Base-by-base conservation (phyloP, 2,329 filamentous ascomycete genomes). In the Fusarium lateritium region DNA sequence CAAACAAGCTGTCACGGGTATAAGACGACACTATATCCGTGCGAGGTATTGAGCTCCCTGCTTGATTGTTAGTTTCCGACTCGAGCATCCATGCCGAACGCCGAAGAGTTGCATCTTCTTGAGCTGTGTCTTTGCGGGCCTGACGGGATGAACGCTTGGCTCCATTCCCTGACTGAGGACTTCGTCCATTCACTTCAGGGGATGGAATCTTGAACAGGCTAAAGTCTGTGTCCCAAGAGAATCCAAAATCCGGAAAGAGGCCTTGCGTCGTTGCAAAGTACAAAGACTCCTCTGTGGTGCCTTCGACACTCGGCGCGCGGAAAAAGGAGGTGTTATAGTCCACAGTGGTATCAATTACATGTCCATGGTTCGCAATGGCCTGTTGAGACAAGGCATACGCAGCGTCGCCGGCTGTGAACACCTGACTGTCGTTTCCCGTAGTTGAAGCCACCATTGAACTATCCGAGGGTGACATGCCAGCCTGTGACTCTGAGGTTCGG, bases 401-500 rank as follows among this genome's bases (percentile, higher is more conserved):
- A 40, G 66, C 54, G 21, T 74, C 70, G 7, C 66, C 57, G n/a
- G 68, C 44, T 7, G 64, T 56, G 19, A 72, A 67, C 2, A 51
- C 51, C 15, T 68, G 70, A 11, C 50, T 52, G 6, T 74, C 72
- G 21, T 67, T 66, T 1, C 72, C 70, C 6, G 55, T 50, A 11
- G 55, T 66, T 3, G 72, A 72, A 28, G 65, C 56, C 47, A 73
- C 56, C 34, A 64, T 72, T 21, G 72, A 72, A 22, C 68, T 68
- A 22, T 72, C 72, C 7, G 70, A 72, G 9, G 72, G 72, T 9
- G 72, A 74, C 50, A 73, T 66, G 33, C 60, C 70, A 31, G 58
- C 51, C 38, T 74, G 72, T 33, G 70, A 72, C 43, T 74, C 72
- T 15, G 71, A 73, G 11, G 72, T 74, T 21, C 72, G 63, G 34